Base-by-base conservation (phyloP, 2,329 filamentous ascomycete genomes). In the Cladosporium sp. region DNA sequence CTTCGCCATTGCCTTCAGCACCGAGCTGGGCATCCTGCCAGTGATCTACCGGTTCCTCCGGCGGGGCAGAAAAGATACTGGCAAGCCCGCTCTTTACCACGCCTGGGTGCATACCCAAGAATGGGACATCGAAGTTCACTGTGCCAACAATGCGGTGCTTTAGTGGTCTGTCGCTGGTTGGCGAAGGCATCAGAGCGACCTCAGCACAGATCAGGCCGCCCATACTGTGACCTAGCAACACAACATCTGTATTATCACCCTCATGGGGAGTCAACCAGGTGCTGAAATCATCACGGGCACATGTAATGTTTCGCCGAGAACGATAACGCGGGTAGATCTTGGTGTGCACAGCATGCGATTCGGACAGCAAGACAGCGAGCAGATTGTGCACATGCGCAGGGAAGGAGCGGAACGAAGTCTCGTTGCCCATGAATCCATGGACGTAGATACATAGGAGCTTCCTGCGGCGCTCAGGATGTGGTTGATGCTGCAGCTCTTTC, bases 191-290 rank as follows among this genome's bases (percentile, higher is more conserved):
- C 44, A 96, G 76, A 2, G 84, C 85, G 24, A 95, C 83, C 65
- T 97, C 92, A 1, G 89, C 90, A 24, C 88, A 84, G 24, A 97
- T 73, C 22, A 97, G 78, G 1, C 92, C 92, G 15, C 92, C 92
- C 85, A 97, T 93, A 40, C 90, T 95, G 71, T 96, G 92, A 0
- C 92, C 91, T 2, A 96, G 77, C 3, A 97, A 78, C 19, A 97
- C 79, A 2, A 95, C 80, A 75, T 97, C 92, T 1, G 90, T 91
- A 19, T 78, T 82, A 3, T 80, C 75, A 25, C 83, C 83, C 71
- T 93, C 88, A 65, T 95, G 90, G 6, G 90, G 90, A 58, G 82
- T 78, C 28, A 96, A 77, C 90, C 92, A 97, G 63, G 74, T 77
- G 68, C 90, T 93, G 69, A 96, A 95, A 68, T 90, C 88, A 68